Conservation (phyloP, 208 protist species). For the Vickermania ingenoplastis region DNA sequence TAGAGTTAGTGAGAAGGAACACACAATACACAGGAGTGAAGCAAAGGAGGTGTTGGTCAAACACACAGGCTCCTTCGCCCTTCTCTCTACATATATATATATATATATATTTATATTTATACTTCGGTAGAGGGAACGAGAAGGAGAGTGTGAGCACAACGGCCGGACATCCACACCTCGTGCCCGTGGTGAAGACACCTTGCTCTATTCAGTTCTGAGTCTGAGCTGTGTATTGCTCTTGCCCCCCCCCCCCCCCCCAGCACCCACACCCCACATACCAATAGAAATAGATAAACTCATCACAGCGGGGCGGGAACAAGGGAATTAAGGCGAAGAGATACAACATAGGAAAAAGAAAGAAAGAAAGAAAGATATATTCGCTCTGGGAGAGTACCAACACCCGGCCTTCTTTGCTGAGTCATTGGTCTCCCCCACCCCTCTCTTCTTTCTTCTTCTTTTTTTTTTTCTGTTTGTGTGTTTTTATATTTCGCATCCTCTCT, state of each 20-base stretch:
- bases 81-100: too few species aligned
- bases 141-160: too few species aligned
- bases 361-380: constrained; percentile 7
- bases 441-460: constrained; percentile 4
- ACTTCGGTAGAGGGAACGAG: too few species aligned
- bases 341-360: constrained; percentile 3
- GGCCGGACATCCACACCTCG: too few species aligned
- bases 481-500: background rate
- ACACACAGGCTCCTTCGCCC: too few species aligned
- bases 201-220: background rate
- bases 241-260: background rate
- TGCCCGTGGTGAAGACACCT: too few species aligned
- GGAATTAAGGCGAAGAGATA: constrained; percentile 1
- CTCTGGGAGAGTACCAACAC: background rate
- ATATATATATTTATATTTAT: too few species aligned
- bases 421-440: constrained; percentile 4
- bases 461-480: constrained; percentile 10
- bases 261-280: background rate
- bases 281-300: background rate
- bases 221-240: background rate
- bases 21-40: too few species aligned
- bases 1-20: too few species aligned
- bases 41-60: too few species aligned
- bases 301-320: too few species aligned
- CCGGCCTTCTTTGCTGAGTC: background rate